These are phyloP conservation scores for Hypsizygus marmoreus DNA, from an alignment of 768 basidiomycete species.

Conservation along the genomic window DNA sequence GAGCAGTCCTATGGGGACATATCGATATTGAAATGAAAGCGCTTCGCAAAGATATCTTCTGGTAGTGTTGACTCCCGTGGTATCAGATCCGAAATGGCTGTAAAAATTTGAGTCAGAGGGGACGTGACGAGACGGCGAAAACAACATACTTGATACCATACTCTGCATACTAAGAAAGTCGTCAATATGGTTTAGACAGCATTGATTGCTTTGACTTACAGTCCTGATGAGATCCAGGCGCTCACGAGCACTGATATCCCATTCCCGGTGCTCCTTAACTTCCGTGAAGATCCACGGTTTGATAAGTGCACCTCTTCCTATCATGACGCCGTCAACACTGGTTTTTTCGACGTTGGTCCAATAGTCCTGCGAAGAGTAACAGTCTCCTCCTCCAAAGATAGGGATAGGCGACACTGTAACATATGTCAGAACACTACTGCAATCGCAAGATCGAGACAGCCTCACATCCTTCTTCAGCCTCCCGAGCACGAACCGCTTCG, in stretches of 20 bases:
- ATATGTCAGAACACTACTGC: not conserved
- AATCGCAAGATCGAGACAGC: conserved; percentile 12
- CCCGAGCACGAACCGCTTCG: conserved; percentile 68
- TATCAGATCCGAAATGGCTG: conserved; percentile 86
- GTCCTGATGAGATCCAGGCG: conserved; percentile 77
- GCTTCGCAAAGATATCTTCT: conserved; percentile 94
- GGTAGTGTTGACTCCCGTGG: conserved; percentile 86
- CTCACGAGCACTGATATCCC: conserved; percentile 90
- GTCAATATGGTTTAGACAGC: not conserved
- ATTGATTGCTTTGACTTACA: conserved; percentile 46
- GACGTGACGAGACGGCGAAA: not conserved
- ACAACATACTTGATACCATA: conserved; percentile 72
- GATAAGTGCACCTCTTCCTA: conserved; percentile 91
- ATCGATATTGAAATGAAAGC: conserved; percentile 94
- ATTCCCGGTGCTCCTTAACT: conserved; percentile 87
- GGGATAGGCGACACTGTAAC: conserved; percentile 76
- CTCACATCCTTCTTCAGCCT: conserved; percentile 73
- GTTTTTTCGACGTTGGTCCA: conserved; percentile 73
- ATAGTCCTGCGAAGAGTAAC: conserved; percentile 85
- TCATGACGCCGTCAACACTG: conserved; percentile 95
- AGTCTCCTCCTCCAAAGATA: conserved; percentile 96
- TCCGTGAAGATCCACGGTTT: conserved; percentile 98
- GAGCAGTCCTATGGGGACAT: conserved; percentile 90
- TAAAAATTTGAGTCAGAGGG: conserved; percentile 5
- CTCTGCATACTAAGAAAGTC: conserved; percentile 67